Evolutionary conservation across 129 eudicot species (phyloP), one percentile per base, ranked within the genome.

Genomic region (Arctium lappa): DNA sequence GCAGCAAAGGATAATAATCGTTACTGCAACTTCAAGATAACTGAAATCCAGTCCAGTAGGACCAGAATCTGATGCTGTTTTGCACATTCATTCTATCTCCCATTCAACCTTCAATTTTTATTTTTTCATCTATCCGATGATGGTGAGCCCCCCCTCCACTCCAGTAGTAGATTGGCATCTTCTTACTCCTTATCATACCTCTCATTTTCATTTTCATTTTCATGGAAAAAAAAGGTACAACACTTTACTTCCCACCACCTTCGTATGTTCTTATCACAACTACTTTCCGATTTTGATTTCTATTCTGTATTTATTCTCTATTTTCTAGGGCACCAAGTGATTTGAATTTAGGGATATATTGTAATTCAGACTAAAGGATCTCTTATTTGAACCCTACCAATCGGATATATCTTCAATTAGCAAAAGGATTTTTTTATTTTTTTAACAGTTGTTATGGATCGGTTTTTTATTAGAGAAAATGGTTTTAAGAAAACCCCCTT

Each of bases 1-100:
- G 11, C 18, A 70, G 22, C 48, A 0, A 13, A 79, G 38, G 75
- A 39, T 68, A 38, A 69, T 31, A 31, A 18, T 37, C 40, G 12
- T 73, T 79, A 70, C 76, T 84, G 76, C 69, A 34, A 84, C 46
- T 79, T 79, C 1, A 84, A 84, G 84, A 73, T 65, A 34, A 73
- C 77, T 34, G 63, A 44, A 65, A 34, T 42, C 37, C 53, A 75
- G 76, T 42, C 37, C 53, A 75, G 76, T 84, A 69, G 69, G 72
- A 53, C 83, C 73, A 32, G 68, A 60, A 60, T 60, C 68, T 16
- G 44, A 72, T 50, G 53, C 63, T 22, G 38, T 8, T 8, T 38
- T 77, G 12, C 53, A 42, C 16, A 82, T 75, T 82, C 74, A 69
- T 63, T 60, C 73, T 27, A 50, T 48, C 9, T 72, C 33, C 34